These are phyloP conservation scores for Oidiodendron maius DNA, from an alignment of 495 filamentous ascomycete genomes.

Conservation along the genomic window DNA sequence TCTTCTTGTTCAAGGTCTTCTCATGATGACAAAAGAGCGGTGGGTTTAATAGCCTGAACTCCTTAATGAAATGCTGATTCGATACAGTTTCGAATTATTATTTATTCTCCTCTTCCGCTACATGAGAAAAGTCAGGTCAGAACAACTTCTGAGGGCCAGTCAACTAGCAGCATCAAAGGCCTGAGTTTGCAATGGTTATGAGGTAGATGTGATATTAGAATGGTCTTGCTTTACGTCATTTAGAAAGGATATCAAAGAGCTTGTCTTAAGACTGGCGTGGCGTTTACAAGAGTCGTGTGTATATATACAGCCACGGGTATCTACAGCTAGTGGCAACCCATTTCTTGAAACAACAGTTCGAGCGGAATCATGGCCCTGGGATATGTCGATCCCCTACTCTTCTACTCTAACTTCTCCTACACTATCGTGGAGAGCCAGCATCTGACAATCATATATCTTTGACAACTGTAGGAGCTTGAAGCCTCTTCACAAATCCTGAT, in stretches of 20 bases:
- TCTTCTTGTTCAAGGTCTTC: slow-evolving; percentile 83
- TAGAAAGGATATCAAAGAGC: neutral
- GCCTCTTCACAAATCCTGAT: no score
- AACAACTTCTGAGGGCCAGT: slow-evolving; percentile 65
- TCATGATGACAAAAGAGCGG: slow-evolving; percentile 99
- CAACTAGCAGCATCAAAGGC: slow-evolving; percentile 47
- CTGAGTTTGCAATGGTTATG: slow-evolving; percentile 36
- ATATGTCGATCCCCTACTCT: no score
- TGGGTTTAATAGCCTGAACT: slow-evolving; percentile 36
- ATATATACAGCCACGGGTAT: neutral
- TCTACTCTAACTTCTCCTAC: no score
- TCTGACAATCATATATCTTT: no score
- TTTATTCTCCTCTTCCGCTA: slow-evolving; percentile 87
- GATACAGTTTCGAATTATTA: slow-evolving; percentile 72
- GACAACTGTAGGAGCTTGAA: no score
- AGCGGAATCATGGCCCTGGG: no score
- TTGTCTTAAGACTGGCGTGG: neutral
- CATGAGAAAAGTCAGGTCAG: slow-evolving; percentile 59
- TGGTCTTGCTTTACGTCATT: neutral
- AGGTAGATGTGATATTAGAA: slow-evolving; percentile 29
- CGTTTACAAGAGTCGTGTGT: neutral
- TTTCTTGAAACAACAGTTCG: no score
- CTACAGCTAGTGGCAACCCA: no score
- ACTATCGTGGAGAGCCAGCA: no score
- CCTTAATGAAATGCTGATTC: slow-evolving; percentile 8